A percentile compares a stretch with the other conserved stretches of the same genome.
Conservation (phyloP, 176 grass and related monocot genomes). For the Cymbopogon citratus region DNA sequence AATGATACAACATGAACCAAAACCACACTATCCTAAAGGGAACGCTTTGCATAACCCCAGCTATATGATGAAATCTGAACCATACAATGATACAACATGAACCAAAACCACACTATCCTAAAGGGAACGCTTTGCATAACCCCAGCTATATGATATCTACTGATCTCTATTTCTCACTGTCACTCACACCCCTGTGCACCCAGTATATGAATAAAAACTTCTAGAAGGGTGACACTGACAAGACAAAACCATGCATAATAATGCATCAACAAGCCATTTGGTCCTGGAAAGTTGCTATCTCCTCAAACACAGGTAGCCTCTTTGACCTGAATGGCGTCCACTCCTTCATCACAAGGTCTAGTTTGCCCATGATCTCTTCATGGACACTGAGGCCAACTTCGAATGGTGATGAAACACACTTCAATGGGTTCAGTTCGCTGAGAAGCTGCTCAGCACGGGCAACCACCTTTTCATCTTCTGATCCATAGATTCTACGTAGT, state of each 20-base stretch:
- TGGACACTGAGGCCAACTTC: conserved; percentile 38
- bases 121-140: conserved; percentile 28
- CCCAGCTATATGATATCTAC: conserved; percentile 7
- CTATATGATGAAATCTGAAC: not conserved
- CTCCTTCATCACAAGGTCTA: conserved; percentile 58
- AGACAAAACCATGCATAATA: not conserved
- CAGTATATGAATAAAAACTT: conserved; percentile 26
- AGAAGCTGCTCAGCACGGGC: conserved; percentile 60
- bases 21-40: no score
- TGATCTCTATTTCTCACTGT: not conserved
- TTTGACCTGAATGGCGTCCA: conserved; percentile 71
- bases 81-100: not conserved
- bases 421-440: conserved; percentile 26
- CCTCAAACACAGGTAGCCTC: conserved; percentile 92
- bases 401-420: not conserved
- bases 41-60: no score
- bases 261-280: conserved; percentile 73
- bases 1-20: no score
- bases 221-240: not conserved
- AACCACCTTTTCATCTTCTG: conserved; percentile 49
- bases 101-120: not conserved
- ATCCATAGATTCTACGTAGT: conserved; percentile 27
- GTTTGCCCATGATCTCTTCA: conserved; percentile 65
- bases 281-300: conserved; percentile 66
- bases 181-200: not conserved